Conservation (phyloP, 805 yeast genomes). For the Saccharomycopsis malanga region DNA sequence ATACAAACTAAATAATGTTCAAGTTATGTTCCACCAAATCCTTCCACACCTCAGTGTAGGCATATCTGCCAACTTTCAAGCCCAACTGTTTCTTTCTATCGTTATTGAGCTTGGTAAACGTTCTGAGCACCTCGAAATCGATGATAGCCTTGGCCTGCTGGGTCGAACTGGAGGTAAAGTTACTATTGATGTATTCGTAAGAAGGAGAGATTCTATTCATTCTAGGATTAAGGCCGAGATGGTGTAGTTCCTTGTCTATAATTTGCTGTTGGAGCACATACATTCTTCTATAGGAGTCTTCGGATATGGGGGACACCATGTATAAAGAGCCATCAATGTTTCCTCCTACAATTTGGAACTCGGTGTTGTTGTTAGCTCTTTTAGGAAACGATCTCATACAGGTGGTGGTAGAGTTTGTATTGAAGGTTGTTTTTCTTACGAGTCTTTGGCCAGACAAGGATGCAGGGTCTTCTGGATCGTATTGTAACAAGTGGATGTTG, state of each 20-base stretch:
- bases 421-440: slow-evolving; percentile 62
- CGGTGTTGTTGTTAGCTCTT: slow-evolving; percentile 24
- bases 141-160: slow-evolving; percentile 49
- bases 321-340: slow-evolving; percentile 75
- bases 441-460: slow-evolving; percentile 76
- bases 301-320: slow-evolving; percentile 66
- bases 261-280: slow-evolving; percentile 84
- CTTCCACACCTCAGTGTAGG: slow-evolving; percentile 56
- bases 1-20: slow-evolving; percentile 11
- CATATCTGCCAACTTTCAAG: slow-evolving; percentile 50
- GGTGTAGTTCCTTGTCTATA: slow-evolving; percentile 64
- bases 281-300: slow-evolving; percentile 68
- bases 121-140: slow-evolving; percentile 51
- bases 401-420: slow-evolving; percentile 55
- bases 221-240: slow-evolving; percentile 76
- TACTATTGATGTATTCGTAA: slow-evolving; percentile 13
- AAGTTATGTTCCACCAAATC: slow-evolving; percentile 44
- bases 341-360: slow-evolving; percentile 50
- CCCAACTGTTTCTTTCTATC: slow-evolving; percentile 49
- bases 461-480: slow-evolving; percentile 86
- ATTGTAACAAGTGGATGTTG: slow-evolving; percentile 65
- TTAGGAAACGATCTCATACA: slow-evolving; percentile 43
- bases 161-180: slow-evolving; percentile 8
- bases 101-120: slow-evolving; percentile 48
- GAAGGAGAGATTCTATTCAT: slow-evolving; percentile 38